phyloP scores from a whole-genome alignment of 2,329 filamentous ascomycete genomes.

The Helotiales sp. region DNA sequence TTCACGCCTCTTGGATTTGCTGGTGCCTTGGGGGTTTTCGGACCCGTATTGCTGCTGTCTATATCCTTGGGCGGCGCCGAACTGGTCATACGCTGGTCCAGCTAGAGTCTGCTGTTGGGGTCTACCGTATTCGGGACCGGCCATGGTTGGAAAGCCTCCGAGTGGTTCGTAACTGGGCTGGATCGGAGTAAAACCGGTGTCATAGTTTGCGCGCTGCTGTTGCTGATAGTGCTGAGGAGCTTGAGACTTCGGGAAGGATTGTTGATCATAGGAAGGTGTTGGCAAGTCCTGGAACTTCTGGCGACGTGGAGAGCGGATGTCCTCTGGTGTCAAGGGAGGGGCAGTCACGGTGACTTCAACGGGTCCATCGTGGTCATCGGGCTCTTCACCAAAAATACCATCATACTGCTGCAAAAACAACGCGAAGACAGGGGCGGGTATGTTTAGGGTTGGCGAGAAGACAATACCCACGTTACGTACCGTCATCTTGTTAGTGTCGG shows the following conservation, averaged over 20 bases:
- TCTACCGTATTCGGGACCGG: constrained; percentile 42
- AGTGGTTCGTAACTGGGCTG: constrained; percentile 53
- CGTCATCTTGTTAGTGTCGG: constrained; percentile 95
- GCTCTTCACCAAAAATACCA: constrained; percentile 77
- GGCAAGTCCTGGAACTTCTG: constrained; percentile 72
- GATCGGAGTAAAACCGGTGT: constrained; percentile 57
- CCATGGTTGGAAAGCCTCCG: constrained; percentile 37
- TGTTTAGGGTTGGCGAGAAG: constrained; percentile 95
- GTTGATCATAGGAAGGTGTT: constrained; percentile 65
- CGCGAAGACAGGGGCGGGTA: constrained; percentile 92
- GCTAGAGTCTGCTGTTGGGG: constrained; percentile 33
- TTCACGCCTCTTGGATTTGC: constrained; percentile 58
- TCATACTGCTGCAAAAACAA: constrained; percentile 91
- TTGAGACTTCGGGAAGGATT: constrained; percentile 48
- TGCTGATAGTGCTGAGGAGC: constrained; percentile 46
- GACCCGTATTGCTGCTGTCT: constrained; percentile 38
- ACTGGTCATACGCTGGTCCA: constrained; percentile 48
- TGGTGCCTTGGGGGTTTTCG: constrained; percentile 42
- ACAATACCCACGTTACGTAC: constrained; percentile 97
- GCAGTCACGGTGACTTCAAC: constrained; percentile 51
- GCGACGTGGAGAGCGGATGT: constrained; percentile 65
- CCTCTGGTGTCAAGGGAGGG: constrained; percentile 54
- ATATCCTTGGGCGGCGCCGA: constrained; percentile 34
- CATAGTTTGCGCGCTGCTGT: constrained; percentile 45
- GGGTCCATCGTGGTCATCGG: constrained; percentile 65